phyloP scores from a whole-genome alignment of 2,329 filamentous ascomycete genomes.

The Talaromyces sp. region DNA sequence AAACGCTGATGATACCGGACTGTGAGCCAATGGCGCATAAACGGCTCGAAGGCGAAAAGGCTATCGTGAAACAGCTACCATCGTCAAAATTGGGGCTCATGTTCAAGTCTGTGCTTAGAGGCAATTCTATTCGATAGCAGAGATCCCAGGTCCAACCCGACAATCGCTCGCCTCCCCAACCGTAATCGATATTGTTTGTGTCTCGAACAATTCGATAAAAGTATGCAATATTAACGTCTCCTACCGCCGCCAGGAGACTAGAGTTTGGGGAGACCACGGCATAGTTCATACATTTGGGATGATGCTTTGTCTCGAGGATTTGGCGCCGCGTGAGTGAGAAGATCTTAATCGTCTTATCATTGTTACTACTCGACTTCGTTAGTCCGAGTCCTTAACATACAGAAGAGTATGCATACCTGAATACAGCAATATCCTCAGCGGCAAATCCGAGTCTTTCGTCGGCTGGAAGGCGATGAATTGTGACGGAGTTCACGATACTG shows the following conservation, averaged over 20 bases:
- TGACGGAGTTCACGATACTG: slow-evolving; percentile 64
- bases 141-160: slow-evolving; percentile 42
- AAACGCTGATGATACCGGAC: slow-evolving; percentile 46
- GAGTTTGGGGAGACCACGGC: slow-evolving; percentile 91
- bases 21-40: slow-evolving; percentile 51
- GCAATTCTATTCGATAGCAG: slow-evolving; percentile 37
- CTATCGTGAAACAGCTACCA: slow-evolving; percentile 47
- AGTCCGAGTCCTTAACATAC: not conserved
- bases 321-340: slow-evolving; percentile 69
- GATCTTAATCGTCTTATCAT: slow-evolving; percentile 84
- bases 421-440: slow-evolving; percentile 54
- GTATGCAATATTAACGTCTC: slow-evolving; percentile 82
- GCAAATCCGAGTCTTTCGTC: slow-evolving; percentile 33
- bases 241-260: slow-evolving; percentile 72
- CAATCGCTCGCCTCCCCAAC: slow-evolving; percentile 33
- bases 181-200: slow-evolving; percentile 25
- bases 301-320: slow-evolving; percentile 65
- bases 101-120: slow-evolving; percentile 32
- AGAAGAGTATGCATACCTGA: slow-evolving; percentile 38
- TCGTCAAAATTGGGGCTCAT: slow-evolving; percentile 31
- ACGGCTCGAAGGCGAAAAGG: slow-evolving; percentile 48
- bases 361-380: slow-evolving; percentile 69
- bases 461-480: slow-evolving; percentile 55
- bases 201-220: slow-evolving; percentile 59
- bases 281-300: slow-evolving; percentile 87